Base-by-base conservation (phyloP, 768 basidiomycete species). In the Lactifluus echinatus region DNA sequence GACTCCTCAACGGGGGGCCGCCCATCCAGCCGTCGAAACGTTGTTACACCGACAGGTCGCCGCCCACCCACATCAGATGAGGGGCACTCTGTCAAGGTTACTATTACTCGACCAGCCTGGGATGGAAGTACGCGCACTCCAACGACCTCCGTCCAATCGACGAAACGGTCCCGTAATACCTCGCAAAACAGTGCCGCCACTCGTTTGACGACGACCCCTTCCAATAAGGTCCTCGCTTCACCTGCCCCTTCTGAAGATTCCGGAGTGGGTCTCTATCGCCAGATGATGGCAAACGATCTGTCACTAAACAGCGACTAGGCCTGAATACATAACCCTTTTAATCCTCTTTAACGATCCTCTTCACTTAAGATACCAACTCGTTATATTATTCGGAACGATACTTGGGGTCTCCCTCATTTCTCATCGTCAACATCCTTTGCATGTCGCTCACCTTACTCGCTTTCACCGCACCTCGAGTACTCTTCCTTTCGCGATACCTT, bases 191-290 rank as follows among this genome's bases (percentile, higher is more conserved):
- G 84, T 65, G 75, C 80, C n/a, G 77, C 80, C 26, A 79, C 62
- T 15, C 67, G 70, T 21, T 71, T 72, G 0, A 70, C 72, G 28
- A 67, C 70, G 24, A 66, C 67, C 7, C 53, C 58, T 15, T 68
- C 73, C 66, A 70, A 73, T 63, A 77, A 78, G 68, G 72, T 74
- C 17, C 69, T 85, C 11, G 72, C 79, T 17, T 89, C 88, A 5
- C 87, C 89, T 56, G 85, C 84, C 46, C 87, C 85, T 17, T 80
- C 83, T 28, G 84, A 86, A 65, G 89, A 91, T 69, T 92, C 89
- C 50, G 87, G 86, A 62, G 87, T 92, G 61, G 88, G 85, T 63
- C 70, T 92, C 67, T 89, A 90, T 74, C 84, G 87, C 60, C 85
- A 88, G 70, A 81, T 91, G 70, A 76, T 90, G 66, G 83, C 82